phyloP scores from a whole-genome alignment of 164 flowering plant species.

The Hamamelis virginiana region DNA sequence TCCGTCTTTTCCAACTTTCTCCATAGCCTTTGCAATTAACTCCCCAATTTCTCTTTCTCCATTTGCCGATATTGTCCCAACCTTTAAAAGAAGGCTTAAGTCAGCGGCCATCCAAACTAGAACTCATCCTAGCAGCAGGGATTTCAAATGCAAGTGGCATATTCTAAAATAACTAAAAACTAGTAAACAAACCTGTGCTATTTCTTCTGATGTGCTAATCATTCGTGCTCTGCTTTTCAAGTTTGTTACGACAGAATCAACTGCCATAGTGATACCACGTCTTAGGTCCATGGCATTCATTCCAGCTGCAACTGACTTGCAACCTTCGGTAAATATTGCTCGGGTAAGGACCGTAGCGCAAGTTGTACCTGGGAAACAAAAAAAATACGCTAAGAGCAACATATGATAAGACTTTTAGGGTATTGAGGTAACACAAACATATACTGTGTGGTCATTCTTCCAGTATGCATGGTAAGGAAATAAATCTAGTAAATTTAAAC shows the following conservation, averaged over 20 bases:
- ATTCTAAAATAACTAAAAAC: background rate
- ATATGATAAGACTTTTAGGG: background rate
- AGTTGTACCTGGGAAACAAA: constrained; percentile 71
- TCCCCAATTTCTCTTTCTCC: constrained; percentile 98
- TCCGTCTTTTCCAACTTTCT: constrained; percentile 97
- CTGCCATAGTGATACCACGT: constrained; percentile 91
- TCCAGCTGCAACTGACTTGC: constrained; percentile 98
- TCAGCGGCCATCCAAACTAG: background rate
- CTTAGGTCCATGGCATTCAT: constrained; percentile 98
- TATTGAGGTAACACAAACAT: background rate
- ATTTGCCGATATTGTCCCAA: constrained; percentile 97
- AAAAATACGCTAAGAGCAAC: background rate
- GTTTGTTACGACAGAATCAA: constrained; percentile 85
- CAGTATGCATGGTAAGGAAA: background rate
- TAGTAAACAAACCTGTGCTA: constrained; percentile 68
- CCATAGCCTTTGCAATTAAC: constrained; percentile 97
- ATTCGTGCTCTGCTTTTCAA: constrained; percentile 82
- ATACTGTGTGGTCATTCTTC: too few species aligned
- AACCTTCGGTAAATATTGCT: constrained; percentile 90
- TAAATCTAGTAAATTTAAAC: background rate
- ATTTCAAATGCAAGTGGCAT: background rate
- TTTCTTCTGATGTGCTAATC: constrained; percentile 97
- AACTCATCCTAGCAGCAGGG: background rate
- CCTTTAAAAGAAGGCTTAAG: constrained; percentile 35
- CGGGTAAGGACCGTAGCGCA: constrained; percentile 93